A percentile compares a stretch with the other conserved stretches of the same genome.
phyloP scores from a whole-genome alignment of 2,329 filamentous ascomycete species.

The Cladosporium sp. region DNA sequence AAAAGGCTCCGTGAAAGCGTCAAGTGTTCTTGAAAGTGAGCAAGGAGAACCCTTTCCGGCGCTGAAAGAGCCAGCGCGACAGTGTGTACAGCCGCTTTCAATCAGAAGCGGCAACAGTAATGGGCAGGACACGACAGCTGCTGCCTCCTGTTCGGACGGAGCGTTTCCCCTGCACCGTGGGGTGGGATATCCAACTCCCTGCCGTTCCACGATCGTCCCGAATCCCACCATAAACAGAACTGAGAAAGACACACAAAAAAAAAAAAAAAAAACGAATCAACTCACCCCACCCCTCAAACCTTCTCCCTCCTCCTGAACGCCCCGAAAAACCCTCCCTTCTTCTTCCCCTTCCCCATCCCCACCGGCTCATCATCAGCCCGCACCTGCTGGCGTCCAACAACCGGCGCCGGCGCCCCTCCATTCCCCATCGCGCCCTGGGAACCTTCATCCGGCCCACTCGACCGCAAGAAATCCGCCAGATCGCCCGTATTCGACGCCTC shows the following conservation, averaged over 20 bases:
- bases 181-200: too few species aligned
- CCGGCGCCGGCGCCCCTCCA: background rate
- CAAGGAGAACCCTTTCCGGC: too few species aligned
- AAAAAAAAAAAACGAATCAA: background rate
- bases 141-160: too few species aligned
- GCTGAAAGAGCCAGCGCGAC: too few species aligned
- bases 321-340: slow-evolving; percentile 7
- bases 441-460: background rate
- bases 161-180: too few species aligned
- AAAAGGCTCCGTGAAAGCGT: too few species aligned
- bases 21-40: too few species aligned
- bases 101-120: too few species aligned
- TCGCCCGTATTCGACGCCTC: slow-evolving; percentile 30
- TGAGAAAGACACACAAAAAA: background rate
- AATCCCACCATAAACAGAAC: background rate
- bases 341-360: background rate
- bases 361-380: background rate
- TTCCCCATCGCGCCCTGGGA: too few species aligned
- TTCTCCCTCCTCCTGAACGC: slow-evolving; percentile 3
- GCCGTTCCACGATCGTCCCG: too few species aligned
- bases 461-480: slow-evolving; percentile 31
- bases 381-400: background rate
- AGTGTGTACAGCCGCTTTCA: too few species aligned
- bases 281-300: background rate
- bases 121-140: too few species aligned